Conservation (phyloP, 1,284 basidiomycete species). For the Apiotrichum siamense region DNA sequence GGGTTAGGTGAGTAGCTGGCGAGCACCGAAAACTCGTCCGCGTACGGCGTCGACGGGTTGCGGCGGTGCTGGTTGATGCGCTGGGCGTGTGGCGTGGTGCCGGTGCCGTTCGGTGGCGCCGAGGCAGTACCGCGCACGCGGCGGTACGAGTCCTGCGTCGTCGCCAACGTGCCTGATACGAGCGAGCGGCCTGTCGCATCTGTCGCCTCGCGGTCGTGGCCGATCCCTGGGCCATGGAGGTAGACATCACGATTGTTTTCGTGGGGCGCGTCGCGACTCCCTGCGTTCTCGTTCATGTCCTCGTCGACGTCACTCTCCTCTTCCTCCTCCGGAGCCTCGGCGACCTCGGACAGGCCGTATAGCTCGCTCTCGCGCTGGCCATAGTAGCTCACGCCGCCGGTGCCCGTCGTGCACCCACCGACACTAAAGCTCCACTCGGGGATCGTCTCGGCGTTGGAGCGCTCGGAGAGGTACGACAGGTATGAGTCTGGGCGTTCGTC, state of each 20-base stretch:
- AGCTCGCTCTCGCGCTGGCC: not conserved
- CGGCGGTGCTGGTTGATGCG: not conserved
- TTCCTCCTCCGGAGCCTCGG: not conserved
- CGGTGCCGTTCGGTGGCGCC: not conserved
- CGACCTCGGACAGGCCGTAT: not conserved
- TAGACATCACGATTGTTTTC: too few species aligned
- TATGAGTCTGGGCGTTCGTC: not conserved
- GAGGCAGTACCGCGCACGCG: too few species aligned
- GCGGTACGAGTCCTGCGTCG: too few species aligned
- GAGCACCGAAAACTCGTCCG: conserved; percentile 14
- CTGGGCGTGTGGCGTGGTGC: not conserved
- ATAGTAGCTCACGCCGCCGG: not conserved
- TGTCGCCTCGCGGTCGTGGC: too few species aligned
- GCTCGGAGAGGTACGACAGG: not conserved
- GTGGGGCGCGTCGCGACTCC: too few species aligned
- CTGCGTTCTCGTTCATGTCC: too few species aligned
- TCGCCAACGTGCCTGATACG: not conserved
- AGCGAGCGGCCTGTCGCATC: not conserved
- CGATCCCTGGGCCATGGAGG: too few species aligned
- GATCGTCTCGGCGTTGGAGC: not conserved
- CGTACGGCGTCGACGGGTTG: not conserved
- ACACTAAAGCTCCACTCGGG: conserved; percentile 2
- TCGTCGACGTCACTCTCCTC: not conserved
- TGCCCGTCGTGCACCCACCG: not conserved
- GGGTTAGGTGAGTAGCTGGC: conserved; percentile 33